These are phyloP conservation scores for Camelina hispida DNA, from an alignment of 345 rosid genomes.

Conservation along the genomic window DNA sequence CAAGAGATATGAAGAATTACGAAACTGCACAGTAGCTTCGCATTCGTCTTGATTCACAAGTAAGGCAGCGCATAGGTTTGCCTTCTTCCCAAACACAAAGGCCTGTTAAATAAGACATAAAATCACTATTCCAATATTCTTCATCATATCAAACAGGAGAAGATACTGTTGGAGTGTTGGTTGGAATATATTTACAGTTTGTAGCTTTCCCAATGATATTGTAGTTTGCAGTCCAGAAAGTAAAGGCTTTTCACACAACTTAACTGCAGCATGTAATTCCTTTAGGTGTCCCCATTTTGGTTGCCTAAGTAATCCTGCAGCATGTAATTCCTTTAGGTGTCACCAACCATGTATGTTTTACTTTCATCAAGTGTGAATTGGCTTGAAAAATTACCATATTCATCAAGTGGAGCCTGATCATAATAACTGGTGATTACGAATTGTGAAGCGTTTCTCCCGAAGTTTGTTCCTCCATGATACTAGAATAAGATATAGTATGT, in stretches of 20 bases:
- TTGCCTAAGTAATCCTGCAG: constrained; percentile 64
- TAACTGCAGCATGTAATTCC: constrained; percentile 71
- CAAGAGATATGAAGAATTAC: constrained; percentile 54
- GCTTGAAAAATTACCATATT: constrained; percentile 60
- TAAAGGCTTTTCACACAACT: constrained; percentile 59
- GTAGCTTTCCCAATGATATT: constrained; percentile 54
- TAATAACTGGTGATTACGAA: constrained; percentile 67
- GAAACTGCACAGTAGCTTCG: constrained; percentile 49
- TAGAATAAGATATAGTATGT: constrained; percentile 35
- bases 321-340: neutral
- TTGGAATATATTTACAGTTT: constrained; percentile 56
- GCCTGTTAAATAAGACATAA: constrained; percentile 53
- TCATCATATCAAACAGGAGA: constrained; percentile 16
- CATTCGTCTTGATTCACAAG: constrained; percentile 58
- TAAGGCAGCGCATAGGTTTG: constrained; percentile 66
- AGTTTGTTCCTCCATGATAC: constrained; percentile 96
- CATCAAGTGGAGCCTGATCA: constrained; percentile 86
- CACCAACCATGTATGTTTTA: too few relatives aligned
- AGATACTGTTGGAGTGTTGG: constrained; percentile 16
- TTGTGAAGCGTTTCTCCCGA: constrained; percentile 67
- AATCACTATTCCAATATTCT: constrained; percentile 20
- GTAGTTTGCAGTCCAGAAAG: constrained; percentile 51
- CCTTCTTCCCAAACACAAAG: constrained; percentile 54
- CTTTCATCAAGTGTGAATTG: neutral
- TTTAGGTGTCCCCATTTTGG: constrained; percentile 88